phyloP scores from a whole-genome alignment of 2,329 filamentous ascomycete species.

The Madurella mycetomatis region DNA sequence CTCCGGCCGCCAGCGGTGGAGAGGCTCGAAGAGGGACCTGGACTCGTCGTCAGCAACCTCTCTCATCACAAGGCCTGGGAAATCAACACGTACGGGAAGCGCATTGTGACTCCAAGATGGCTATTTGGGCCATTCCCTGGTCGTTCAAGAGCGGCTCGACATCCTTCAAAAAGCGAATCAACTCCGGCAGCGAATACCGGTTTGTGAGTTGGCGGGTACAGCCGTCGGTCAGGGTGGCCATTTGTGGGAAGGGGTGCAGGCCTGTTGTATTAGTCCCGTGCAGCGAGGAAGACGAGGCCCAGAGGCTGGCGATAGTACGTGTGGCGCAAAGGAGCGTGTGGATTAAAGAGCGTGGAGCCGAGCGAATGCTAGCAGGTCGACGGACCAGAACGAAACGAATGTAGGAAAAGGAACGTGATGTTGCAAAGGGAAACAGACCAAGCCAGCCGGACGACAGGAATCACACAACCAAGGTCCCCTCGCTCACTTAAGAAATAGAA shows the following conservation, averaged over 20 bases:
- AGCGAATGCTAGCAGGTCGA: too few relatives aligned
- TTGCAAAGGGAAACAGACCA: too few relatives aligned
- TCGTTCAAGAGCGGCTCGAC: conserved; percentile 4
- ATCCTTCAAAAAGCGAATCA: conserved; percentile 1
- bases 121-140: neutral
- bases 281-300: too few relatives aligned
- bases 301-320: too few relatives aligned
- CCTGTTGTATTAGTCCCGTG: neutral
- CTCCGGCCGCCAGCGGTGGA: neutral
- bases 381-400: too few relatives aligned
- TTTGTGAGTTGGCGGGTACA: neutral
- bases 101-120: conserved; percentile 2
- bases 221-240: neutral
- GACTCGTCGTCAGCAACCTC: neutral
- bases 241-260: neutral
- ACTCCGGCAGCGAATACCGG: neutral
- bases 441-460: too few relatives aligned
- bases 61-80: neutral
- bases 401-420: too few relatives aligned
- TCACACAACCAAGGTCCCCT: too few relatives aligned
- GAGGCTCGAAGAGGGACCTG: neutral
- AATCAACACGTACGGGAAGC: neutral
- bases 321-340: too few relatives aligned
- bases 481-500: too few relatives aligned
- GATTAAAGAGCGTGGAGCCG: too few relatives aligned